Evolutionary conservation across 306 rosid genomes (phyloP).

Genomic region (Quercus engelmannii): DNA sequence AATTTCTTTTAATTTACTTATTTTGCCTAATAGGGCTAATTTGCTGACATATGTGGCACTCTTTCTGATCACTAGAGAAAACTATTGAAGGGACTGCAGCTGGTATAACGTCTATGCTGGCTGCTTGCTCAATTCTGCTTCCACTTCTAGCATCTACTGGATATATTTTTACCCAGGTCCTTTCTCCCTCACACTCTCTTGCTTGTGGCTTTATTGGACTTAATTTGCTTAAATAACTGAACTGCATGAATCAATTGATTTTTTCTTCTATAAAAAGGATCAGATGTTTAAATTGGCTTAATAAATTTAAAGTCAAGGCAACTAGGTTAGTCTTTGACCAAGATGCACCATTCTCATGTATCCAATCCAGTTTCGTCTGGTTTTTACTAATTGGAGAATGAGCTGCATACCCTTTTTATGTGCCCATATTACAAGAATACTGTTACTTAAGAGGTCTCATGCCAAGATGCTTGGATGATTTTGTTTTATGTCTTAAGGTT

Average conservation of each 20-base stretch:
- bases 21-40: background rate
- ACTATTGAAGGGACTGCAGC: slow-evolving; percentile 99
- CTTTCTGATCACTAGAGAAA: slow-evolving; percentile 63
- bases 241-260: background rate
- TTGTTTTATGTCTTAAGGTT: background rate
- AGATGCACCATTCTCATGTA: too few species aligned
- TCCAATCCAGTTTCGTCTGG: too few species aligned
- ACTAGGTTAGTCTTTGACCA: background rate
- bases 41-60: slow-evolving; percentile 12
- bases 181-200: slow-evolving; percentile 19
- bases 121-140: slow-evolving; percentile 83
- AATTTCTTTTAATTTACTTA: background rate
- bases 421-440: background rate
- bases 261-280: background rate
- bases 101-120: slow-evolving; percentile 92
- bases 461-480: background rate
- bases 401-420: background rate
- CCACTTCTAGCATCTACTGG: slow-evolving; percentile 89
- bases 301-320: too few species aligned
- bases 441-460: background rate
- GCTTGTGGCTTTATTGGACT: background rate
- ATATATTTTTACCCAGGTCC: slow-evolving; percentile 80
- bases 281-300: background rate
- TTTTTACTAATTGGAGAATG: too few species aligned
- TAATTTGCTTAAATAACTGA: background rate